phyloP scores from a whole-genome alignment of 1,284 basidiomycete genomes.

The Schizophyllum commune region DNA sequence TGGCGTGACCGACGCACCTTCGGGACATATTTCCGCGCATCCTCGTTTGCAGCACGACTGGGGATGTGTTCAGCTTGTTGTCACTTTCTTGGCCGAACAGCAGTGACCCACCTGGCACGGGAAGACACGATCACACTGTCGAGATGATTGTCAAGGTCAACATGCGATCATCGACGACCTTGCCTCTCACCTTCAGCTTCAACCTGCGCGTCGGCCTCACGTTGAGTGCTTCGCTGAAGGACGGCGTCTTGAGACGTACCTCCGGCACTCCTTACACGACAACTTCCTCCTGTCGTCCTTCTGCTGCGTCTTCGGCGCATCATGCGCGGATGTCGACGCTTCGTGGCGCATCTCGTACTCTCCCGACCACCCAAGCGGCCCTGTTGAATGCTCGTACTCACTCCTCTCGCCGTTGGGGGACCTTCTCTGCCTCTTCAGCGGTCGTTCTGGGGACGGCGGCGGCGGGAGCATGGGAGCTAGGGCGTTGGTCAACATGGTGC shows the following conservation, averaged over 20 bases:
- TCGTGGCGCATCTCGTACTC: background rate
- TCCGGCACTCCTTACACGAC: constrained; percentile 52
- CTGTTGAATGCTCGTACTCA: background rate
- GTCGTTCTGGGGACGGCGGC: background rate
- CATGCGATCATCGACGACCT: constrained; percentile 3
- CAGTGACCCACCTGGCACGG: constrained; percentile 38
- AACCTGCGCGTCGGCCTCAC: constrained; percentile 25
- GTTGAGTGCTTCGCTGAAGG: background rate
- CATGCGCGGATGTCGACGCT: background rate
- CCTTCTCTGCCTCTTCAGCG: background rate
- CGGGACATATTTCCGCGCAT: constrained; percentile 53
- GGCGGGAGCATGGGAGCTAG: background rate
- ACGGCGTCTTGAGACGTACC: constrained; percentile 25
- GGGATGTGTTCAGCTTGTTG: constrained; percentile 7
- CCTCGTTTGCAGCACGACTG: constrained; percentile 54
- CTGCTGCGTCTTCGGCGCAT: constrained; percentile 1
- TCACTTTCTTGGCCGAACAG: constrained; percentile 1
- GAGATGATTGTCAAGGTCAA: constrained; percentile 8
- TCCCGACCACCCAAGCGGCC: background rate
- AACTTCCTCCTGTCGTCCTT: constrained; percentile 25
- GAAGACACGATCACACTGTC: constrained; percentile 52
- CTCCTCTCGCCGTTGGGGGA: background rate
- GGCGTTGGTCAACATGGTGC: background rate
- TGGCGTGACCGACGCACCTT: constrained; percentile 27
- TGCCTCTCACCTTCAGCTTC: constrained; percentile 41